Conservation (phyloP, 257 asterid species). For the Orobanche coerulescens region DNA sequence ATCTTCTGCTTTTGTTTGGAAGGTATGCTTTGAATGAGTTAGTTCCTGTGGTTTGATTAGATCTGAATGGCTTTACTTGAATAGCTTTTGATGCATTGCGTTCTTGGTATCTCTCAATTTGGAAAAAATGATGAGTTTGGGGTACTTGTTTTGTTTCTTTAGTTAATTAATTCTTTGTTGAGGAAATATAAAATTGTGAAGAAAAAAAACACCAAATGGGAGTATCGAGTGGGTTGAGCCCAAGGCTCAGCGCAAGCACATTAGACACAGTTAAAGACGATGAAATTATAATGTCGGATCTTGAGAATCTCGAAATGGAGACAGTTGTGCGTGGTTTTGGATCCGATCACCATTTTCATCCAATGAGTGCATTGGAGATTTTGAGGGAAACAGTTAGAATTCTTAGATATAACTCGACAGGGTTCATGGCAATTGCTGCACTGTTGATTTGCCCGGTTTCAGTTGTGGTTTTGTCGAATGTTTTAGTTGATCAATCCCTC, state of each 20-base stretch:
- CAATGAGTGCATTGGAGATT: constrained; percentile 72
- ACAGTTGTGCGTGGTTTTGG: constrained; percentile 20
- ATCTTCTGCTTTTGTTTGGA: background rate
- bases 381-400: constrained; percentile 76
- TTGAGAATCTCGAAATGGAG: constrained; percentile 39
- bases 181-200: constrained; percentile 5
- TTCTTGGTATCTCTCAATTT: background rate
- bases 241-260: constrained; percentile 33
- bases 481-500: constrained; percentile 54
- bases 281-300: constrained; percentile 28
- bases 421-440: constrained; percentile 56
- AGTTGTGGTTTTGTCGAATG: constrained; percentile 59
- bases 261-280: constrained; percentile 31
- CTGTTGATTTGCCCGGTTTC: constrained; percentile 75
- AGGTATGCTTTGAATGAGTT: constrained; percentile 23
- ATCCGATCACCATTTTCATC: constrained; percentile 41
- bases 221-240: constrained; percentile 40
- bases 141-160: background rate
- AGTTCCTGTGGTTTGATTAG: constrained; percentile 17
- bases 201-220: constrained; percentile 73
- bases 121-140: background rate
- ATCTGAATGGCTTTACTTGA: constrained; percentile 22
- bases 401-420: constrained; percentile 59
- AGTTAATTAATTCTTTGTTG: background rate
- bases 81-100: background rate